Conservation (phyloP, 2,329 filamentous ascomycete genomes). For the Paramyrothecium sp. region DNA sequence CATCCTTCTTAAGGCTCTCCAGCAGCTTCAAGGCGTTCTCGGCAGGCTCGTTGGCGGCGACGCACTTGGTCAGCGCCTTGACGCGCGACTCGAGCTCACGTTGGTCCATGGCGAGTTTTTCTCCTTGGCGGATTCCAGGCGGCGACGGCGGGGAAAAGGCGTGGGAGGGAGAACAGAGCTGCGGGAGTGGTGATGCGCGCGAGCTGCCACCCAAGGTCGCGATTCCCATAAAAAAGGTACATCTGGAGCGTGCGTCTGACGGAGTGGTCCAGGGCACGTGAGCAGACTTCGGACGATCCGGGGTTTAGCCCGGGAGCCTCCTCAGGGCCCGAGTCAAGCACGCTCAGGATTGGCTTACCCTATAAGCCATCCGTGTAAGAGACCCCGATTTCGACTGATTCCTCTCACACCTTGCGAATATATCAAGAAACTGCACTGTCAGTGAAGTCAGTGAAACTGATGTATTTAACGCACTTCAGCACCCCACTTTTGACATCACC, state of each 20-base stretch:
- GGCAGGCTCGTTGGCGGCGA: conserved; percentile 70
- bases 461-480: too few relatives aligned
- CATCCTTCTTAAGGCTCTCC: conserved; percentile 74
- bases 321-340: too few relatives aligned
- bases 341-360: background rate
- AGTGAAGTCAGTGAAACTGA: too few relatives aligned
- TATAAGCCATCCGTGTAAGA: background rate
- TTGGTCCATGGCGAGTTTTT: conserved; percentile 61
- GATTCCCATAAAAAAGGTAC: background rate
- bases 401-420: too few relatives aligned
- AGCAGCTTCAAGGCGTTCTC: conserved; percentile 72
- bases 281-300: background rate
- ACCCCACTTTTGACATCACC: too few relatives aligned
- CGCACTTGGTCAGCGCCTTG: conserved; percentile 77
- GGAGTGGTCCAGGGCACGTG: background rate
- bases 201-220: background rate
- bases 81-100: conserved; percentile 78
- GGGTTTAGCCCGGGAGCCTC: background rate
- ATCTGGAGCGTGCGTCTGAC: background rate
- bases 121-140: conserved; percentile 4
- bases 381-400: too few relatives aligned
- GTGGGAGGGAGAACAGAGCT: background rate
- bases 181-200: background rate
- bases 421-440: too few relatives aligned
- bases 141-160: background rate